phyloP scores from a whole-genome alignment of 495 filamentous ascomycete species.

The Podospora sp. region DNA sequence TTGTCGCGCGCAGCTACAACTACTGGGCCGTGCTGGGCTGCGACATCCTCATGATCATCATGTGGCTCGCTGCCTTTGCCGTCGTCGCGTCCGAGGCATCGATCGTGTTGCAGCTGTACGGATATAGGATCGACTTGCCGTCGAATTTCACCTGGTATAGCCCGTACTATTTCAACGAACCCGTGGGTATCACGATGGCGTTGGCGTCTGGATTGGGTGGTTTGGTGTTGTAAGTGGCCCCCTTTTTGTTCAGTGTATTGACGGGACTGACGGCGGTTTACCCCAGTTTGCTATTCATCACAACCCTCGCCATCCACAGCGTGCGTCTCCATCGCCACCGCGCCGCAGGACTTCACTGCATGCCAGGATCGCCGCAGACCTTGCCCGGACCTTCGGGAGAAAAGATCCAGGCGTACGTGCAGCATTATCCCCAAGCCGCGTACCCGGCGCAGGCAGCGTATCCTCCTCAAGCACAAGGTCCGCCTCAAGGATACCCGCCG shows the following conservation, averaged over 20 bases:
- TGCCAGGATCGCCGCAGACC: neutral
- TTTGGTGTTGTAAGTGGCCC: conserved; percentile 45
- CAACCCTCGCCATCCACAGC: conserved; percentile 43
- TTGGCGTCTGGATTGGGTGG: conserved; percentile 36
- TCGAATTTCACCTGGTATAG: neutral
- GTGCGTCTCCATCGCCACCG: conserved; percentile 50
- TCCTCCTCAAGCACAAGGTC: neutral
- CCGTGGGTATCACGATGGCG: conserved; percentile 29
- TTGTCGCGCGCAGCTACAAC: conserved; percentile 43
- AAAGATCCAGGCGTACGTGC: neutral
- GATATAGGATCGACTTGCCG: neutral
- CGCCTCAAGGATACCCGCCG: neutral
- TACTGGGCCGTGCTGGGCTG: conserved; percentile 53
- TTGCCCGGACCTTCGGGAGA: neutral
- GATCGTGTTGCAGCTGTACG: conserved; percentile 12
- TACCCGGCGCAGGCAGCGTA: neutral
- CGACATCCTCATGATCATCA: conserved; percentile 47
- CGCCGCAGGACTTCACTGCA: conserved; percentile 33
- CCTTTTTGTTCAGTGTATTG: neutral
- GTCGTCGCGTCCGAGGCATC: conserved; percentile 44
- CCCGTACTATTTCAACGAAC: conserved; percentile 28
- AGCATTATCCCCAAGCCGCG: neutral
- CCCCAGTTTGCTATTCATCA: conserved; percentile 43
- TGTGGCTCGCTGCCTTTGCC: conserved; percentile 51
- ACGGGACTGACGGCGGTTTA: conserved; percentile 19